phyloP scores from a whole-genome alignment of 331 rosid species.

The Quercus lobata region DNA sequence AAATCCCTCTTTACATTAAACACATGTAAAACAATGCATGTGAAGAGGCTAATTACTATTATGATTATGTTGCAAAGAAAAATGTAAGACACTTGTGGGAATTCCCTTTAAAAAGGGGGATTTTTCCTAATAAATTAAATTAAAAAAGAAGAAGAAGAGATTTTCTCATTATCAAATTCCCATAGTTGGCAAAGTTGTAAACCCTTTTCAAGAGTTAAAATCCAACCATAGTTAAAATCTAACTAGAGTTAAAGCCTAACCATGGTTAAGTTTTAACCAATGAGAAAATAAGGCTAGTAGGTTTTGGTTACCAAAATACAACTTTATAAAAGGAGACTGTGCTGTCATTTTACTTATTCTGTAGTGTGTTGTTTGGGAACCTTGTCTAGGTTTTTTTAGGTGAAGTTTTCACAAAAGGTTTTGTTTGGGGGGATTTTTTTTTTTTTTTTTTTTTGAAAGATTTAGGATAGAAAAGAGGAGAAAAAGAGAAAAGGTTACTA shows the following conservation, averaged over 20 bases:
- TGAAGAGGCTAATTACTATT: too few relatives aligned
- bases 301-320: neutral
- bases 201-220: constrained; percentile 7
- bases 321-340: neutral
- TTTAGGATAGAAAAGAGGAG: constrained; percentile 25
- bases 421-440: constrained; percentile 10
- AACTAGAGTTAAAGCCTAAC: constrained; percentile 20
- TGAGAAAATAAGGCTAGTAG: neutral
- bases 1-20: too few relatives aligned
- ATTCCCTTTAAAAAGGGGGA: too few relatives aligned
- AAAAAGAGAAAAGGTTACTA: constrained; percentile 18
- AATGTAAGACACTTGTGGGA: too few relatives aligned
- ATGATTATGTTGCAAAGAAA: too few relatives aligned
- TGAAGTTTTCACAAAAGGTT: constrained; percentile 19
- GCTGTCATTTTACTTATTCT: neutral
- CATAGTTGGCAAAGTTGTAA: neutral
- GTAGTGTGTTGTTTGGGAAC: neutral
- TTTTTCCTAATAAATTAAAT: too few relatives aligned
- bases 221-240: constrained; percentile 11
- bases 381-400: neutral
- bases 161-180: neutral
- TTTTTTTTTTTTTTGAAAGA: neutral
- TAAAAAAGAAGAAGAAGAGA: too few relatives aligned
- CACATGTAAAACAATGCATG: too few relatives aligned
- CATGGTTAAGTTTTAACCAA: constrained; percentile 8